Evolutionary conservation across 2,329 filamentous ascomycete species (phyloP).

Genomic region (Rosellinia necatrix): DNA sequence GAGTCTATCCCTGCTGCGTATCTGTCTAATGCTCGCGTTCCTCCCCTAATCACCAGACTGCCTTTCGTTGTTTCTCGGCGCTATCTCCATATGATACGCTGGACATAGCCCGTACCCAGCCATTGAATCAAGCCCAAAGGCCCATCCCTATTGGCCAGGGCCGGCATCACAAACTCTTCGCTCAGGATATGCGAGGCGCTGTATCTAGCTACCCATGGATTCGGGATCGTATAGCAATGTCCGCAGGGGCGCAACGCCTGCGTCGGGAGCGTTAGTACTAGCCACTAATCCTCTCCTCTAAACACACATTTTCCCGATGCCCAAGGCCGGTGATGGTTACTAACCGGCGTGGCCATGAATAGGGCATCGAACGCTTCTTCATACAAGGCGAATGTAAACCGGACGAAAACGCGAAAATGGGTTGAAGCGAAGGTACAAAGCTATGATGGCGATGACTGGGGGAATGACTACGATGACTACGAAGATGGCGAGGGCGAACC

Average conservation of each 20-base stretch:
- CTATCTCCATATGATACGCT: not conserved
- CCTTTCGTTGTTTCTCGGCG: not conserved
- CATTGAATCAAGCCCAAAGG: not conserved
- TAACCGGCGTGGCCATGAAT: slow-evolving; percentile 1
- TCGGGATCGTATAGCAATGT: slow-evolving; percentile 31
- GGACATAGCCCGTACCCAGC: not conserved
- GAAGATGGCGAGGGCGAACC: too few species aligned
- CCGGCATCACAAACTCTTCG: not conserved
- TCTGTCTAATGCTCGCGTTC: slow-evolving; percentile 14
- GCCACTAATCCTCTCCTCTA: not conserved
- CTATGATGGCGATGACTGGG: slow-evolving; percentile 96
- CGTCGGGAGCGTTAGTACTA: slow-evolving; percentile 25
- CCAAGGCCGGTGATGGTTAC: not conserved
- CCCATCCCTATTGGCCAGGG: not conserved
- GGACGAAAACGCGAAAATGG: slow-evolving; percentile 93
- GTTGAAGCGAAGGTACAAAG: slow-evolving; percentile 83
- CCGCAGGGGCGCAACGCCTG: slow-evolving; percentile 26
- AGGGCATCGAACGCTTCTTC: slow-evolving; percentile 25
- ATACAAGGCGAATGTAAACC: slow-evolving; percentile 86
- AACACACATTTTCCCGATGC: too few species aligned
- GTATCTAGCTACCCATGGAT: slow-evolving; percentile 25
- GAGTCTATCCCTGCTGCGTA: not conserved
- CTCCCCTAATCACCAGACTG: not conserved
- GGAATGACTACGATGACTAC: slow-evolving; percentile 57
- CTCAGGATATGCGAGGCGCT: slow-evolving; percentile 8